phyloP scores from a whole-genome alignment of 768 basidiomycete species.

The Lentinula aciculospora region DNA sequence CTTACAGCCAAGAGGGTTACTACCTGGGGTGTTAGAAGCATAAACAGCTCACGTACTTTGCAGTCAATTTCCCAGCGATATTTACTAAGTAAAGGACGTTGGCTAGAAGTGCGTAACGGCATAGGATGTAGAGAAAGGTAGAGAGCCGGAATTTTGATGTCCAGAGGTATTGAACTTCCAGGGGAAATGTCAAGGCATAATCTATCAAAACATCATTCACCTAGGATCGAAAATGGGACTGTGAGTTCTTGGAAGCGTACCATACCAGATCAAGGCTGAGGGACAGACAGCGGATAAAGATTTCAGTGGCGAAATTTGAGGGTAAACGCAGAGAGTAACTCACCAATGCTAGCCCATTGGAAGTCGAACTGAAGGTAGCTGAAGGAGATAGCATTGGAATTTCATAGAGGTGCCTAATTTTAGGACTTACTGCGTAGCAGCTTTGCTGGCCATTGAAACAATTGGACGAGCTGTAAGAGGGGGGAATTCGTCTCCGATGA shows the following conservation, averaged over 20 bases:
- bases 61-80: slow-evolving; percentile 15
- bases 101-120: slow-evolving; percentile 27
- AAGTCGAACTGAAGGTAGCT: slow-evolving; percentile 6
- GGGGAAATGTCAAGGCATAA: slow-evolving; percentile 24
- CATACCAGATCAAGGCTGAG: slow-evolving; percentile 24
- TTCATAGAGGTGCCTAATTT: background rate
- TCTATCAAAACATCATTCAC: background rate
- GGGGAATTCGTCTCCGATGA: no score
- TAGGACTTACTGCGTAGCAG: background rate
- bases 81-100: slow-evolving; percentile 26
- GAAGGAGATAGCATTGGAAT: background rate
- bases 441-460: background rate
- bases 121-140: slow-evolving; percentile 26
- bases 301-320: background rate
- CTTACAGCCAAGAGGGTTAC: slow-evolving; percentile 6
- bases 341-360: slow-evolving; percentile 7
- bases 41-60: background rate
- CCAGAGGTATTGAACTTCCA: slow-evolving; percentile 28
- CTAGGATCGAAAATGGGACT: background rate
- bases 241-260: background rate
- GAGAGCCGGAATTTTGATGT: slow-evolving; percentile 18
- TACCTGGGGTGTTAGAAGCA: background rate
- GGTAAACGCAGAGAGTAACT: background rate
- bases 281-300: background rate
- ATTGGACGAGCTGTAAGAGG: background rate